Evolutionary conservation across 495 filamentous ascomycete genomes (phyloP).

Genomic region (Aspergillus avenaceus): DNA sequence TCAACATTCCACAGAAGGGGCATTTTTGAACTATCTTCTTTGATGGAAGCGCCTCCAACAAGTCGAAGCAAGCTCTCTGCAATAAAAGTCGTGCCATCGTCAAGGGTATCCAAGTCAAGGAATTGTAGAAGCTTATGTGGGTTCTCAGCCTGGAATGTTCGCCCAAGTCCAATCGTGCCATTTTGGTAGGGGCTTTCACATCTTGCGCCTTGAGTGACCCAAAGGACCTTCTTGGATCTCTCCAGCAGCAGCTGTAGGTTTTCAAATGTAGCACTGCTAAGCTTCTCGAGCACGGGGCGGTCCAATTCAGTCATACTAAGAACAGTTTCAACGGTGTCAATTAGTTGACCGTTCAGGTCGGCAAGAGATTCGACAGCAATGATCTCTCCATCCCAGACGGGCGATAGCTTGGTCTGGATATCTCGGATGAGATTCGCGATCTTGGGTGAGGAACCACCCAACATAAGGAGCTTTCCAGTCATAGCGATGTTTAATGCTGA

Average conservation of each 20-base stretch:
- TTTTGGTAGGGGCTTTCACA: neutral
- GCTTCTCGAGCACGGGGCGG: neutral
- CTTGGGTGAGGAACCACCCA: neutral
- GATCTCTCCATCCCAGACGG: neutral
- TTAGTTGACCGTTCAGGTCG: neutral
- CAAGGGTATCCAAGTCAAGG: neutral
- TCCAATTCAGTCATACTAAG: neutral
- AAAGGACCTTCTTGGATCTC: neutral
- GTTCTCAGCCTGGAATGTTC: neutral
- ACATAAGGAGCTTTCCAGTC: slow-evolving; percentile 2
- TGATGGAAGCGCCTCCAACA: neutral
- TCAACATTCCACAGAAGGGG: slow-evolving; percentile 22
- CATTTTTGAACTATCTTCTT: neutral
- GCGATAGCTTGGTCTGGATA: neutral
- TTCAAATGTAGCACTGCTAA: neutral
- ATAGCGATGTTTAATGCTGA: neutral
- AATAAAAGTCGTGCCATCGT: neutral
- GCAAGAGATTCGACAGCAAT: neutral
- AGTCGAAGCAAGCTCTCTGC: neutral
- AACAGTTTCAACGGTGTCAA: neutral
- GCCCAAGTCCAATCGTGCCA: neutral
- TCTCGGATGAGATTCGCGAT: neutral
- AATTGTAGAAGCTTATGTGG: neutral
- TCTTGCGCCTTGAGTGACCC: neutral
- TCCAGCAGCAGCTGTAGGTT: neutral